Conservation (phyloP, 306 rosid species). For the Ceratonia siliqua region DNA sequence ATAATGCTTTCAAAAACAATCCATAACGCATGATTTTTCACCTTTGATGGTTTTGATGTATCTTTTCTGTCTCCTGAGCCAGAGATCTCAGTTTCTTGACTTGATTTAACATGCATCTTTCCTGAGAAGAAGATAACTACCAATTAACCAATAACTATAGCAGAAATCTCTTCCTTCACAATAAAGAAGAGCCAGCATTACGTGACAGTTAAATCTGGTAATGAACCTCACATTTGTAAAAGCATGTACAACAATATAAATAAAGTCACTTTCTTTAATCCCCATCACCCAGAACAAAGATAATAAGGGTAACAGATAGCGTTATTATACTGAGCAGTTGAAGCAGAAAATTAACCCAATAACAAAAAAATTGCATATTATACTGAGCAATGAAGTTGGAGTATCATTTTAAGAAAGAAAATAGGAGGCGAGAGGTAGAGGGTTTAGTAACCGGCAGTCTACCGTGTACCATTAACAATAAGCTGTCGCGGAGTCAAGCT, state of each 20-base stretch:
- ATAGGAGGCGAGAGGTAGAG: too few species aligned
- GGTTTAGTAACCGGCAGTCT: too few species aligned
- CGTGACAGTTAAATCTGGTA: not conserved
- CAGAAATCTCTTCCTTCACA: not conserved
- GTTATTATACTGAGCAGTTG: not conserved
- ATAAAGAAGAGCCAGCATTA: not conserved
- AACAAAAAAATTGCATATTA: not conserved
- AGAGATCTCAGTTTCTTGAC: not conserved
- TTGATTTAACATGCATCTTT: slow-evolving; percentile 25
- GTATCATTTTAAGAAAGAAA: not conserved
- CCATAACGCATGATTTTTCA: not conserved
- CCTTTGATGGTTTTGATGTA: slow-evolving; percentile 11
- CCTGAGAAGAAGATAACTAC: not conserved
- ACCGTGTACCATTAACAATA: too few species aligned
- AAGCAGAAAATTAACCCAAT: not conserved
- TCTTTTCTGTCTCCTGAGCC: not conserved
- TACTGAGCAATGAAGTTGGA: not conserved
- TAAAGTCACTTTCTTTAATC: not conserved
- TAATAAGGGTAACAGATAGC: not conserved
- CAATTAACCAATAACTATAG: not conserved
- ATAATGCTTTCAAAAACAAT: not conserved
- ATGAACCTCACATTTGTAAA: not conserved
- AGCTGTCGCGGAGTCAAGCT: too few species aligned
- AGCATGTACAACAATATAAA: not conserved
- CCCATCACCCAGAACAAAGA: not conserved